Percentiles rank a stretch among this genome's conserved stretches.
These are phyloP conservation scores for Clathrus columnatus DNA, from an alignment of 768 basidiomycete genomes.

Conservation along the genomic window DNA sequence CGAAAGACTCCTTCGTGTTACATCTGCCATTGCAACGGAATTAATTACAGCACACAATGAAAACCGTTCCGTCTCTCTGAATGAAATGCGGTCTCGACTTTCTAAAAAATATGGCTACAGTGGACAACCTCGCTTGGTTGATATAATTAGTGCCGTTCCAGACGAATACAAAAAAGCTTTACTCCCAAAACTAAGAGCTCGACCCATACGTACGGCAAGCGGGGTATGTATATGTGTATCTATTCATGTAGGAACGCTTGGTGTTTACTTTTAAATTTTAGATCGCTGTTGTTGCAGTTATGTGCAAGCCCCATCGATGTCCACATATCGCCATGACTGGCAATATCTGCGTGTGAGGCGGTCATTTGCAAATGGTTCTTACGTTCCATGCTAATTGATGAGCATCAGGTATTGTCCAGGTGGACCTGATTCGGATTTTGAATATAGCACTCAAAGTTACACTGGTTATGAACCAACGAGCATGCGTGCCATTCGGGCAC, in stretches of 20 bases:
- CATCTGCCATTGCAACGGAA: constrained; percentile 90
- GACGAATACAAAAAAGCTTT: constrained; percentile 93
- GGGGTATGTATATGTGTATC: constrained; percentile 51
- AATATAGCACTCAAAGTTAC: constrained; percentile 96
- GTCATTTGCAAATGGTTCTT: background rate
- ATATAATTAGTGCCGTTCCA: constrained; percentile 97
- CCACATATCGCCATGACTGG: constrained; percentile 99
- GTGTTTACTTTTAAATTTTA: constrained; percentile 21
- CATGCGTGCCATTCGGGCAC: constrained; percentile 96
- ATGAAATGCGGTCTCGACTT: constrained; percentile 76
- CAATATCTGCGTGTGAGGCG: constrained; percentile 91
- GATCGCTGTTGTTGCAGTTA: constrained; percentile 99
- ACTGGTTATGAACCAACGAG: constrained; percentile 96
- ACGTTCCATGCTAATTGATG: background rate
- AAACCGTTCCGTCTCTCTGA: constrained; percentile 72
- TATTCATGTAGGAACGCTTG: background rate
- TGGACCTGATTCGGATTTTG: constrained; percentile 98
- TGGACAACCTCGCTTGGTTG: constrained; percentile 87
- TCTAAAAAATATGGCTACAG: constrained; percentile 86
- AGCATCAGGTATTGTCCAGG: constrained; percentile 84
- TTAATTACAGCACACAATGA: constrained; percentile 83
- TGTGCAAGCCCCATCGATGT: constrained; percentile 99
- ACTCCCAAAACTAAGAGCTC: constrained; percentile 80
- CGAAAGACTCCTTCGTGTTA: constrained; percentile 81
- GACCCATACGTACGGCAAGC: constrained; percentile 94